Evolutionary conservation across 331 rosid species (phyloP).

Genomic region (Telfairia occidentalis): DNA sequence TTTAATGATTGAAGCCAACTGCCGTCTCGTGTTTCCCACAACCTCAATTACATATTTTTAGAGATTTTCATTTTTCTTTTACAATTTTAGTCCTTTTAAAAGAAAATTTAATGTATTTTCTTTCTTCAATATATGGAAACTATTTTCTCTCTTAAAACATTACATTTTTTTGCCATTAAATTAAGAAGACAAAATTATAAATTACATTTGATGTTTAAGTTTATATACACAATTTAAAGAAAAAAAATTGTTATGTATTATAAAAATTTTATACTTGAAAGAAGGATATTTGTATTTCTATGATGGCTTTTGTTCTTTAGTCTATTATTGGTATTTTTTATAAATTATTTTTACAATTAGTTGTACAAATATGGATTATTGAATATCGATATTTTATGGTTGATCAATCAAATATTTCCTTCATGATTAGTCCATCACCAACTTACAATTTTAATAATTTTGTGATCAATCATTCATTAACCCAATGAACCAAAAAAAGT

Average conservation of each 20-base stretch:
- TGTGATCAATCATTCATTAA: neutral
- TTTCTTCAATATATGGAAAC: neutral
- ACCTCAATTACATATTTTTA: neutral
- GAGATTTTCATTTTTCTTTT: neutral
- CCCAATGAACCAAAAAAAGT: neutral
- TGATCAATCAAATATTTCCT: neutral
- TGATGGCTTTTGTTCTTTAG: neutral
- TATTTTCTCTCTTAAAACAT: neutral
- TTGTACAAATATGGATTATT: neutral
- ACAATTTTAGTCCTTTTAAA: neutral
- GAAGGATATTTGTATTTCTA: no score
- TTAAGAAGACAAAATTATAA: neutral
- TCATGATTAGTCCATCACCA: neutral
- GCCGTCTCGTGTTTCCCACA: neutral
- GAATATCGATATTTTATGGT: neutral
- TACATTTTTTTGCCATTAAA: neutral
- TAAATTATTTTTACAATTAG: no score
- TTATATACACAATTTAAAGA: no score
- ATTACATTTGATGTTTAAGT: neutral
- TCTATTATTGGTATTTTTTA: neutral
- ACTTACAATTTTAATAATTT: neutral
- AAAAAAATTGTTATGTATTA: no score
- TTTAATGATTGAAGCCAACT: constrained; percentile 2
- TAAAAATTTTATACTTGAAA: no score
- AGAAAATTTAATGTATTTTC: neutral